Evolutionary conservation across 2,329 filamentous ascomycete genomes (phyloP).

Genomic region (Neopestalotiopsis rosae): DNA sequence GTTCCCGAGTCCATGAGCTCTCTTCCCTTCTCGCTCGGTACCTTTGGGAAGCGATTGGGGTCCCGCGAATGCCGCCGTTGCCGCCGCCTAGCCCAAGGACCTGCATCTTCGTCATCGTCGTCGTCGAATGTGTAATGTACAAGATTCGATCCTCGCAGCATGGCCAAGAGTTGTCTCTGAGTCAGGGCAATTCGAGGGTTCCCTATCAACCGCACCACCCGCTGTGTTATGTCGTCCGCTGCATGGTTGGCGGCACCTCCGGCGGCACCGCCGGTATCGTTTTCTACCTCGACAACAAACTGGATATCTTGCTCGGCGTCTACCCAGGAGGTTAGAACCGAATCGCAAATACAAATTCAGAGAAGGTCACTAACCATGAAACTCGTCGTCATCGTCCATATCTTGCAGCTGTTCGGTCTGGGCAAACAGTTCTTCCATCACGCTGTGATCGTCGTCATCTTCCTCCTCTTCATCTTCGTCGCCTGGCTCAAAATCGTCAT

Average conservation of each 20-base stretch:
- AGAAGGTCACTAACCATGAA: slow-evolving; percentile 31
- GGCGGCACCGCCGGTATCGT: slow-evolving; percentile 34
- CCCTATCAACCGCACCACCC: slow-evolving; percentile 2
- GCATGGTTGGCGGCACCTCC: slow-evolving; percentile 22
- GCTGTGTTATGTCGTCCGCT: slow-evolving; percentile 21
- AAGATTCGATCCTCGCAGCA: slow-evolving; percentile 45
- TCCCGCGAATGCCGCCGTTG: slow-evolving; percentile 51
- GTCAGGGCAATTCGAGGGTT: slow-evolving; percentile 25
- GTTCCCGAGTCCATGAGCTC: slow-evolving; percentile 82
- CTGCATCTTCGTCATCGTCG: slow-evolving; percentile 38
- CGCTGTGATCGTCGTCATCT: slow-evolving; percentile 30
- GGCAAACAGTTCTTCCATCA: slow-evolving; percentile 17
- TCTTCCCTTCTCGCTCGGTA: slow-evolving; percentile 78
- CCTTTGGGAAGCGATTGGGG: slow-evolving; percentile 74
- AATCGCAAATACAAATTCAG: slow-evolving; percentile 5
- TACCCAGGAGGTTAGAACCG: slow-evolving; percentile 1
- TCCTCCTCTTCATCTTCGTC: slow-evolving; percentile 32
- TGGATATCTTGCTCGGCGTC: slow-evolving; percentile 35
- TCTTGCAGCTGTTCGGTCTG: not conserved
- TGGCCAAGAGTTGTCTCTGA: slow-evolving; percentile 46
- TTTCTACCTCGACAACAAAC: slow-evolving; percentile 36
- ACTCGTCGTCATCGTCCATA: slow-evolving; percentile 31
- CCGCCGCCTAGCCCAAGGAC: slow-evolving; percentile 48
- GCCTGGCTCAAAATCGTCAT: slow-evolving; percentile 29
- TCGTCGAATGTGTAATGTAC: slow-evolving; percentile 42